Base-by-base conservation (phyloP, 208 protist genomes). In the Crithidia expoeki region DNA sequence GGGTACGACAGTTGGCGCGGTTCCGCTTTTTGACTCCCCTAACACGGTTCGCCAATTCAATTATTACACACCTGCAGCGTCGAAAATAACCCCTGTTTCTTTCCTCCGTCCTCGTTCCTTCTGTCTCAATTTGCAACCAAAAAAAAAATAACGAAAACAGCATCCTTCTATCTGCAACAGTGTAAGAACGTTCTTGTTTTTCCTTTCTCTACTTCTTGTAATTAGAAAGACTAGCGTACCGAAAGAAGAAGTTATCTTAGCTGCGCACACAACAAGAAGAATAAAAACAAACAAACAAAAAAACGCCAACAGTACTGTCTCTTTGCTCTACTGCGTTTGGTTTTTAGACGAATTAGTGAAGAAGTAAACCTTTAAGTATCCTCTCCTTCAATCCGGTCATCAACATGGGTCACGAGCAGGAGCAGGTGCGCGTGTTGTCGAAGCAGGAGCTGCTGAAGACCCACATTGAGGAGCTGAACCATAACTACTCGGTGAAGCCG, bases 361-460 rank as follows among this genome's bases (percentile, higher is more conserved):
- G n/a, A n/a, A n/a, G n/a, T n/a, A 40, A 40, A 40, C 12, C 36
- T 12, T 40, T 14, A 40, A 40, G 12, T 12, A 40, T 12, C 5
- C 36, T 40, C 36, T 40, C 36, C 36, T 40, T 12, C 12, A 14
- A 14, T 40, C 36, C 55, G 25, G 36, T 49, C 17, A 4, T 61
- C 51, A 76, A 21, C 25, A 87, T 88, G 83, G 56, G 66, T 30
- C 79, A 83, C 74, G 74, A 81, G 30, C 53, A 80, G 58, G 79
- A 89, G 40, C 49, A 81, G 21, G 78, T 83, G 38, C 82, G 79
- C 46, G 82, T 88, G 72, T 78, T 95, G 67, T 88, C 84, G 56
- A 97, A 97, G 88, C 84, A 94, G 76, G 88, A 97, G 76, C 81
- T 97, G 30, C 81, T 97, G 25, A 62, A 61, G 21, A 50, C 76